Percentiles rank a stretch among this genome's conserved stretches.
These are phyloP conservation scores for Lipomyces anomalus DNA, from an alignment of 805 yeast species.

Conservation along the genomic window DNA sequence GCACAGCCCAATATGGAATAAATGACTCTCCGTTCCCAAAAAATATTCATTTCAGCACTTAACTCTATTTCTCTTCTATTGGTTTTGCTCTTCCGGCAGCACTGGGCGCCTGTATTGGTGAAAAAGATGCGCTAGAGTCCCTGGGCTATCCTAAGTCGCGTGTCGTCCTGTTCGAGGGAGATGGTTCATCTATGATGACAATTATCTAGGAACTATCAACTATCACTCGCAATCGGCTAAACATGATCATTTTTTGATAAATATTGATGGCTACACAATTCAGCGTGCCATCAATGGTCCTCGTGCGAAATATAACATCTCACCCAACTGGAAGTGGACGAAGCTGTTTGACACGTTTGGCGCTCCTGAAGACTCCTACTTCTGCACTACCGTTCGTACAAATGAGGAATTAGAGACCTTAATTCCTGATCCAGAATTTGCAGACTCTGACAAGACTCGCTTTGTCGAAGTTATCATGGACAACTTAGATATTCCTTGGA, in stretches of 20 bases:
- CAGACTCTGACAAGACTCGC: slow-evolving; percentile 38
- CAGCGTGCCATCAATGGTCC: slow-evolving; percentile 84
- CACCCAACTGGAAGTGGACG: slow-evolving; percentile 78
- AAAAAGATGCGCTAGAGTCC: slow-evolving; percentile 37
- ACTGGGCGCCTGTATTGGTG: slow-evolving; percentile 78
- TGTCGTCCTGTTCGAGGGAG: slow-evolving; percentile 75
- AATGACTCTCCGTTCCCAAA: slow-evolving; percentile 61
- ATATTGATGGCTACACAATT: slow-evolving; percentile 84
- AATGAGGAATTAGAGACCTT: slow-evolving; percentile 27
- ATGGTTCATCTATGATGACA: slow-evolving; percentile 94
- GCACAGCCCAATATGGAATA: slow-evolving; percentile 73
- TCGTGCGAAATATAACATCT: slow-evolving; percentile 66
- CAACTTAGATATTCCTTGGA: slow-evolving; percentile 59
- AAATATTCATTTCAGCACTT: slow-evolving; percentile 44
- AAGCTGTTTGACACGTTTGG: slow-evolving; percentile 62
- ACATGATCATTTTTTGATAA: slow-evolving; percentile 70
- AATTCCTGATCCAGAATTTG: slow-evolving; percentile 36
- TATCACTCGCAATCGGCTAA: slow-evolving; percentile 51
- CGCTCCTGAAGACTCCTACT: slow-evolving; percentile 31
- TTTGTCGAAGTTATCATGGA: slow-evolving; percentile 58
- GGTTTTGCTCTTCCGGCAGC: slow-evolving; percentile 87
- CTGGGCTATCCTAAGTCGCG: slow-evolving; percentile 39
- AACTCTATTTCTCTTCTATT: slow-evolving; percentile 75
- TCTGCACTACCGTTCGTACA: slow-evolving; percentile 22
- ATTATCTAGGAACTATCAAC: slow-evolving; percentile 69